phyloP scores from a whole-genome alignment of 2,329 filamentous ascomycete genomes.

The Hymenoscyphus infarciens region DNA sequence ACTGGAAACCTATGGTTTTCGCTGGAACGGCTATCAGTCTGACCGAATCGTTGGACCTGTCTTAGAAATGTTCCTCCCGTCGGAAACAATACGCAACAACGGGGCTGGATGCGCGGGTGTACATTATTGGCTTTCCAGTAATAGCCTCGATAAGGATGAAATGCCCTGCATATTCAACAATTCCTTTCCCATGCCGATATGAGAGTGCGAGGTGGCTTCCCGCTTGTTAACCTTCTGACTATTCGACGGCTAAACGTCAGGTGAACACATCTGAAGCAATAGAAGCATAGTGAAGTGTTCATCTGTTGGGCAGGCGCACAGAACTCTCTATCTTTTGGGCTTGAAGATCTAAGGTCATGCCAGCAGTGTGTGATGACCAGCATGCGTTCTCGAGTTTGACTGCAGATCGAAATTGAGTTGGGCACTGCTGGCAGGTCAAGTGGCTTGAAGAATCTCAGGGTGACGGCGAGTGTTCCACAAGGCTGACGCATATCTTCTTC shows the following conservation, averaged over 20 bases:
- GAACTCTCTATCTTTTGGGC: slow-evolving; percentile 6
- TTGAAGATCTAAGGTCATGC: slow-evolving; percentile 4
- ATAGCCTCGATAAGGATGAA: slow-evolving; percentile 1
- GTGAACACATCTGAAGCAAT: slow-evolving; percentile 8
- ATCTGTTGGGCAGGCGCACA: slow-evolving; percentile 9
- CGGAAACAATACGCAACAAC: slow-evolving; percentile 4
- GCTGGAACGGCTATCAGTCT: neutral
- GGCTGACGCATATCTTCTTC: slow-evolving; percentile 7
- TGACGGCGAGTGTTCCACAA: slow-evolving; percentile 7
- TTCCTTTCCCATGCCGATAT: neutral
- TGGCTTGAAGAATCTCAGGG: neutral
- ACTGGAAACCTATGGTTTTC: neutral
- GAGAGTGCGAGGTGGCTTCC: slow-evolving; percentile 9
- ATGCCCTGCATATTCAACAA: slow-evolving; percentile 3
- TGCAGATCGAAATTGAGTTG: slow-evolving; percentile 4
- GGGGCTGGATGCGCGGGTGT: slow-evolving; percentile 6
- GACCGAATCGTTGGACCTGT: slow-evolving; percentile 4
- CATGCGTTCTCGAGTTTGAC: slow-evolving; percentile 4
- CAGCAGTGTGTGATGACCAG: neutral
- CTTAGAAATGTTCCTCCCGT: slow-evolving; percentile 5
- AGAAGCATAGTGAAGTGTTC: slow-evolving; percentile 13
- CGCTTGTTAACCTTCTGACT: slow-evolving; percentile 8
- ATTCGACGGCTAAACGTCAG: slow-evolving; percentile 3
- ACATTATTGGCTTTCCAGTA: slow-evolving; percentile 4
- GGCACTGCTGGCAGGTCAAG: slow-evolving; percentile 7